Evolutionary conservation across 2,329 filamentous ascomycete species (phyloP), one percentile per base, ranked within the genome.

Genomic region (Nothomitra cinnamomea): DNA sequence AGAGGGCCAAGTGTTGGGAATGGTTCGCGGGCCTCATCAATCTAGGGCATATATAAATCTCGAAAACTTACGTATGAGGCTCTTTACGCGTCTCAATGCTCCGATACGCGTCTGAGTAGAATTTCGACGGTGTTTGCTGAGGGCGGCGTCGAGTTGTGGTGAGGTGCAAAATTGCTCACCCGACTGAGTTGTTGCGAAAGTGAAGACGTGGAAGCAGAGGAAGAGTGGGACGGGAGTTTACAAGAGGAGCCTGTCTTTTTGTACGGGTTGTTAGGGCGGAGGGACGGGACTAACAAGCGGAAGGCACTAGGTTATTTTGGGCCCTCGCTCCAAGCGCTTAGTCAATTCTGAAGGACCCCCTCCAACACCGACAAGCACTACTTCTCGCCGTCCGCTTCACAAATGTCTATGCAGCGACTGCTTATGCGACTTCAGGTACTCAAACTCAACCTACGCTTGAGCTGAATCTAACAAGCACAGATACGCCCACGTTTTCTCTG

Each of bases 31-130:
- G 8, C 45, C 45, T 49, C 45, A 49, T 49, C 45, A 49, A 49
- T 32, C 45, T 8, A 49, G 45, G 45, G 24, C 45, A 49, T 32
- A 35, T 49, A 49, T 49, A 17, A 35, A 43, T 41, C 50, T 40
- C 50, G 28, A 32, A 52, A 52, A 52, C 50, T 52, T 52, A 40
- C 50, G 35, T 41, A 32, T 52, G 50, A 52, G 50, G 50, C 50
- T 52, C 50, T 52, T 17, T 19, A 52, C 50, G 50, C 50, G 50
- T 52, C 50, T 41, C 8, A 32, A 43, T 25, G 35, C 32, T 12
- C 45, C 3, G 22, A 28, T 19, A 49, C 45, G 45, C 45, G 45
- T 49, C 45, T 17, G 5, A 28, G 3, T 35, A 15, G 28, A 17
- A 35, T 49, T 35, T 32, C n/a, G 45, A 35, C 12, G 24, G 24